Base-by-base conservation (phyloP, 169 alveolate genomes). In the Ichthyophthirius multifiliis region DNA sequence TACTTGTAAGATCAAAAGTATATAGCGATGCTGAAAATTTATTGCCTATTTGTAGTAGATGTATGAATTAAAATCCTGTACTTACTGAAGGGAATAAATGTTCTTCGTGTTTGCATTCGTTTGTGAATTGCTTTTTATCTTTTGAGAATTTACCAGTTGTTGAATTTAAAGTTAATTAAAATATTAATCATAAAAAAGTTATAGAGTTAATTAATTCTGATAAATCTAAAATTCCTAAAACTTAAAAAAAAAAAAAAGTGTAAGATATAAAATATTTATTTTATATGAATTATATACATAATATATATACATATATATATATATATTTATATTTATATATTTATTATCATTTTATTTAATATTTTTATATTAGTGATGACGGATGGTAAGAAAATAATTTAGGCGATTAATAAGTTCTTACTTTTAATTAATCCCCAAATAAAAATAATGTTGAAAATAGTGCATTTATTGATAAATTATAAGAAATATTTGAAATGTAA, bases 91-190 rank as follows among this genome's bases (percentile, higher is more conserved):
- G 94, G 31, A 96, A 95, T 76, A 65, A 63, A 41, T 95, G 97
- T 65, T 47, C 92, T 18, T 71, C 85, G 27, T 95, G 97, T 65
- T 78, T 87, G 23, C 96, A 94, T 74, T 96, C 96, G 23, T 87
- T 93, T 62, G 75, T 90, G 31, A 81, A 95, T 39, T 90, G 93
- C 47, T 86, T 88, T 18, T 71, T 93, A 3, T 89, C 95, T 27
- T 94, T 93, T 82, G 95, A 90, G 44, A 83, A 90, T 23, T 86
- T 95, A 16, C 98, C 97, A 18, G 77, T 95, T 18, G 97, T 95
- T 18, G 98, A 93, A 48, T 95, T 92, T 67, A 76, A 48, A 31
- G 94, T 95, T 13, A 76, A 45, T 31, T 73, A 74, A 71, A 76
- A 83, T n/a, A 82, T 95, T 13, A 65, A 93, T 0, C 62, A 65